Evolutionary conservation across 495 filamentous ascomycete species (phyloP).

Genomic region (Xylaria grammica): DNA sequence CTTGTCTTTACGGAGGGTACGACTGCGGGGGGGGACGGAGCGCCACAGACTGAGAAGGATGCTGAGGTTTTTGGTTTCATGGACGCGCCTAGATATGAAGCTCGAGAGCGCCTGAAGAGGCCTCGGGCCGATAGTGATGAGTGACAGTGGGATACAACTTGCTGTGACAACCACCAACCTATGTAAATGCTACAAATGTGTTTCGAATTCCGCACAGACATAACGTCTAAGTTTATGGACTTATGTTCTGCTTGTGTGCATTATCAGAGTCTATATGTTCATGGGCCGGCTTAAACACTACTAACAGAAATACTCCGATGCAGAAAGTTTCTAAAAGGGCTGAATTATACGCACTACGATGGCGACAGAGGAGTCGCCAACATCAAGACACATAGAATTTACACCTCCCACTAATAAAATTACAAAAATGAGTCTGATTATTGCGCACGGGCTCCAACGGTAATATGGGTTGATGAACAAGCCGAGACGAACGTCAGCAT

Average conservation of each 20-base stretch:
- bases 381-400: not conserved
- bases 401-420: not conserved
- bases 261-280: not conserved
- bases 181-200: slow-evolving; percentile 3
- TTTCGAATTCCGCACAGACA: slow-evolving; percentile 15
- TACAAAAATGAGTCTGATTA: not conserved
- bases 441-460: slow-evolving; percentile 1
- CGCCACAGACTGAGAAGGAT: slow-evolving; percentile 23
- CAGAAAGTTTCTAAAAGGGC: not conserved
- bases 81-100: slow-evolving; percentile 17
- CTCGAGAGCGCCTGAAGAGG: slow-evolving; percentile 13
- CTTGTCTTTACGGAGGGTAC: slow-evolving; percentile 73
- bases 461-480: not conserved
- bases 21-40: slow-evolving; percentile 30
- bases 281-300: not conserved
- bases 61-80: slow-evolving; percentile 19
- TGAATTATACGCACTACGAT: not conserved
- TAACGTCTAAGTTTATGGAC: not conserved
- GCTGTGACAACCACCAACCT: not conserved
- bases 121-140: slow-evolving; percentile 9
- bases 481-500: not conserved
- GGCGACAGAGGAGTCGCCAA: too few relatives aligned
- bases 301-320: slow-evolving; percentile 3
- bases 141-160: slow-evolving; percentile 7
- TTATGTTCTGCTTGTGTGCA: not conserved